Evolutionary conservation across 208 protist species (phyloP), one percentile per base, ranked within the genome.

Genomic region (Porcisia hertigi): DNA sequence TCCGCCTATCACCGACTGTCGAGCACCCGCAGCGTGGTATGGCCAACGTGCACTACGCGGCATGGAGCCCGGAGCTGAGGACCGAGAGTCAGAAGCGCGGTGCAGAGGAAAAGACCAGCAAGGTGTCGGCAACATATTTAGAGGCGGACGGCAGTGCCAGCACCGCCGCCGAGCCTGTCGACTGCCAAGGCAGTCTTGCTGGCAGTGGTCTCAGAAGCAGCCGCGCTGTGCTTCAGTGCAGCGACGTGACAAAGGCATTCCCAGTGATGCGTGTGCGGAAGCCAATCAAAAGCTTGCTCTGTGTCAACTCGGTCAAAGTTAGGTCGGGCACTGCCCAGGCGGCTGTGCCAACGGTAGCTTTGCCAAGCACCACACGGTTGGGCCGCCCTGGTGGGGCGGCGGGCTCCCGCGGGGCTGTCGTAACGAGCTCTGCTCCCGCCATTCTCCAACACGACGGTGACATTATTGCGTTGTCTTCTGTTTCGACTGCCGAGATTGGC

Each of bases 31-130:
- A 86, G 66, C 69, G 82, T 7, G 90, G 90, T 5, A 54, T 63
- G 16, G 92, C 92, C 3, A 80, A 96, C 41, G 49, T 8, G 53
- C 76, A 93, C 62, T 96, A 96, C 79, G 58, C 72, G 36, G 49
- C 52, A 49, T 80, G 59, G 70, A 54, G 77, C 34, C 54, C 69
- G 14, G 63, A 41, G 5, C 73, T 2, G 67, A 12, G 41, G 23
- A 11, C 14, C 25, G 52, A 71, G 14, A 45, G 18, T 18, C 25
- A 57, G 75, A 23, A 52, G 8, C 34, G 69, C 23, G n/a, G 18
- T 3, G 41, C 25, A 9, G 47, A 41, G 25, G 66, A 2, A 71
- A 57, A 1, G 14, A n/a, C 25, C 43, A 57, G 47, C 25, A 30
- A 18, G 23, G 66, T 30, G 30, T 30, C 47, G 39, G 25, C 66